phyloP scores from a whole-genome alignment of 225 moss, liverwort and hornwort species.

The Sphagnum tenellum region DNA sequence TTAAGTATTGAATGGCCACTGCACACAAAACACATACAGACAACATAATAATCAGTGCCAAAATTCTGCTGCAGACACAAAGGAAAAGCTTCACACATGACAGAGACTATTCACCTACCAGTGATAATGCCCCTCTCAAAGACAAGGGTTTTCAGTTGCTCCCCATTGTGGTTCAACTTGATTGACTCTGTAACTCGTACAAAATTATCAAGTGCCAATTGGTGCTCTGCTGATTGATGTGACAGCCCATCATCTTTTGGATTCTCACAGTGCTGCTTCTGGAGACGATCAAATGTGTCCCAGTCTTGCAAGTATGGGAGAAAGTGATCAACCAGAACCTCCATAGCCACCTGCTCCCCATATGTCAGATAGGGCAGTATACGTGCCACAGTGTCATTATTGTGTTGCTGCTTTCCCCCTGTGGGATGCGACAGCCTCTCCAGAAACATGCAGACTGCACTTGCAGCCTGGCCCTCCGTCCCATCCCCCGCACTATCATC shows the following conservation, averaged over 20 bases:
- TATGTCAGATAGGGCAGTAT: slow-evolving; percentile 95
- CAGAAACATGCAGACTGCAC: slow-evolving; percentile 98
- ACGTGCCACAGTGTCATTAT: slow-evolving; percentile 95
- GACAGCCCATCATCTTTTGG: slow-evolving; percentile 61
- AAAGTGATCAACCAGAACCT: slow-evolving; percentile 90
- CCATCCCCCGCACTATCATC: slow-evolving; percentile 73
- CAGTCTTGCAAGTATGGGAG: slow-evolving; percentile 85
- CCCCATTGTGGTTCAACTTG: slow-evolving; percentile 79
- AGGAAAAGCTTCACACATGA: not conserved
- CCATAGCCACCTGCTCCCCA: slow-evolving; percentile 98
- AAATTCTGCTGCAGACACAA: not conserved
- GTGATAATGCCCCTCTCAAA: slow-evolving; percentile 75
- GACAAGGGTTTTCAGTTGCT: slow-evolving; percentile 75
- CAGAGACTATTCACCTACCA: slow-evolving; percentile 20
- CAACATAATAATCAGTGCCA: not conserved
- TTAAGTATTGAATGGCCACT: slow-evolving; percentile 81
- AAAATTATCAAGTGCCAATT: slow-evolving; percentile 87
- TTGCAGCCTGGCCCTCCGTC: slow-evolving; percentile 84
- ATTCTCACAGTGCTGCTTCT: slow-evolving; percentile 67
- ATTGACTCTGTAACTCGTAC: slow-evolving; percentile 97
- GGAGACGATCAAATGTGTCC: slow-evolving; percentile 80
- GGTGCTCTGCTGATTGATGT: slow-evolving; percentile 70
- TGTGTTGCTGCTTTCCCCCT: slow-evolving; percentile 86
- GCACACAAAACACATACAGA: slow-evolving; percentile 10
- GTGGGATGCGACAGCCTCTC: slow-evolving; percentile 91